phyloP scores from a whole-genome alignment of 495 filamentous ascomycete genomes.

The Halenospora varia region DNA sequence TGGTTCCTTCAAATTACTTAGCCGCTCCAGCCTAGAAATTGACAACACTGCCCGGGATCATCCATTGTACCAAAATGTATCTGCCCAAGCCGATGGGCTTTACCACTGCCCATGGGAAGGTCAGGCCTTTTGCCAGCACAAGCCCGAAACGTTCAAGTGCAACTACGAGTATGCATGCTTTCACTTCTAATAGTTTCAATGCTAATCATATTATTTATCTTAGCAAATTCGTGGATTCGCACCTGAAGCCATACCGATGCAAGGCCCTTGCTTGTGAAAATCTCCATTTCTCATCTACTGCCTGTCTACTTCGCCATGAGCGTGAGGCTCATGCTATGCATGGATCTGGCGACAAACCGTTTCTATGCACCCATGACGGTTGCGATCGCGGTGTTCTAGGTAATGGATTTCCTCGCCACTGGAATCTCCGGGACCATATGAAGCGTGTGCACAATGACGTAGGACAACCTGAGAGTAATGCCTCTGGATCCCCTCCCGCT shows the following conservation, averaged over 20 bases:
- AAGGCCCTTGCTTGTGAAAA: slow-evolving; percentile 73
- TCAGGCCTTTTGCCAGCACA: slow-evolving; percentile 72
- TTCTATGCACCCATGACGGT: slow-evolving; percentile 76
- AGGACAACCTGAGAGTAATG: slow-evolving; percentile 16
- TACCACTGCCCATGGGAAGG: slow-evolving; percentile 88
- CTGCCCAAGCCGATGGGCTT: slow-evolving; percentile 63
- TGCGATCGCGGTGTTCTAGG: slow-evolving; percentile 76
- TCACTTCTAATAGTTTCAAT: not conserved
- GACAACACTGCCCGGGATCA: slow-evolving; percentile 69
- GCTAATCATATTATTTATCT: slow-evolving; percentile 25
- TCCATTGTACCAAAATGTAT: slow-evolving; percentile 68
- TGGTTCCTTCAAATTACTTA: slow-evolving; percentile 18
- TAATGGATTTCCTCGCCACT: slow-evolving; percentile 86
- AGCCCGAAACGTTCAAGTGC: slow-evolving; percentile 89
- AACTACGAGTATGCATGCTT: slow-evolving; percentile 78
- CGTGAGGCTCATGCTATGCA: slow-evolving; percentile 93
- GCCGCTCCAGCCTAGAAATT: slow-evolving; percentile 22
- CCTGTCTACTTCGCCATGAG: slow-evolving; percentile 91
- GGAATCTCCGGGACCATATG: slow-evolving; percentile 95
- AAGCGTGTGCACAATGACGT: slow-evolving; percentile 86
- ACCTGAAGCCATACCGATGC: slow-evolving; percentile 91
- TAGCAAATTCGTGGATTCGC: slow-evolving; percentile 93
- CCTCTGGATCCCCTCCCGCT: slow-evolving; percentile 19
- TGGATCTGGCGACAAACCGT: slow-evolving; percentile 85
- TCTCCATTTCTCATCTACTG: slow-evolving; percentile 84